These are phyloP conservation scores for Nevesoporus exiguus DNA, from an alignment of 768 basidiomycete species.

Conservation along the genomic window DNA sequence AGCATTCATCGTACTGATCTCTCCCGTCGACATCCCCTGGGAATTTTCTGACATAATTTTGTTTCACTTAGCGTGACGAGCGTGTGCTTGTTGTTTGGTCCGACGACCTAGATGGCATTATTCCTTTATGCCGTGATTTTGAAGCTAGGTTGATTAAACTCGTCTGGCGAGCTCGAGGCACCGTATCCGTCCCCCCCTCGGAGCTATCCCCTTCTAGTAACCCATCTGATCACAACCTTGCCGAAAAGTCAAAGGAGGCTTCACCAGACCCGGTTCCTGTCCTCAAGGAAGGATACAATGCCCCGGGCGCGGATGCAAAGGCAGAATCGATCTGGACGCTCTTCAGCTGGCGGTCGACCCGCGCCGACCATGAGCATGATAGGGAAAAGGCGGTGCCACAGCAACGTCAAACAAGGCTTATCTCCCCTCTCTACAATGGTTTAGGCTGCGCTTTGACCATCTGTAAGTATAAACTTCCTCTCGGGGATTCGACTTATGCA, in stretches of 20 bases:
- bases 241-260: constrained; percentile 40
- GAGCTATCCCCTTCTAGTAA: constrained; percentile 43
- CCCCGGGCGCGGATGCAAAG: background rate
- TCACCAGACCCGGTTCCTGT: constrained; percentile 13
- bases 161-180: constrained; percentile 60
- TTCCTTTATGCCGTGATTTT: constrained; percentile 69
- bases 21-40: constrained; percentile 8
- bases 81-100: constrained; percentile 83
- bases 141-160: constrained; percentile 77
- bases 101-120: constrained; percentile 75
- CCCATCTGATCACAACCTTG: constrained; percentile 53
- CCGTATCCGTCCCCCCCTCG: constrained; percentile 32
- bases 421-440: constrained; percentile 74
- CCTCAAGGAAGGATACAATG: background rate
- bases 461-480: constrained; percentile 42
- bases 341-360: constrained; percentile 47
- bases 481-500: constrained; percentile 1
- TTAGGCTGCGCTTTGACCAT: constrained; percentile 60
- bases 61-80: constrained; percentile 63
- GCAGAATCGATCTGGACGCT: constrained; percentile 19
- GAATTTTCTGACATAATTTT: background rate
- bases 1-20: constrained; percentile 66
- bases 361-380: constrained; percentile 39
- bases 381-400: constrained; percentile 46
- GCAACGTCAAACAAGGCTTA: constrained; percentile 51